These are phyloP conservation scores for Pseudogymnoascus destructans DNA, from an alignment of 2,329 filamentous ascomycete genomes.

Conservation along the genomic window DNA sequence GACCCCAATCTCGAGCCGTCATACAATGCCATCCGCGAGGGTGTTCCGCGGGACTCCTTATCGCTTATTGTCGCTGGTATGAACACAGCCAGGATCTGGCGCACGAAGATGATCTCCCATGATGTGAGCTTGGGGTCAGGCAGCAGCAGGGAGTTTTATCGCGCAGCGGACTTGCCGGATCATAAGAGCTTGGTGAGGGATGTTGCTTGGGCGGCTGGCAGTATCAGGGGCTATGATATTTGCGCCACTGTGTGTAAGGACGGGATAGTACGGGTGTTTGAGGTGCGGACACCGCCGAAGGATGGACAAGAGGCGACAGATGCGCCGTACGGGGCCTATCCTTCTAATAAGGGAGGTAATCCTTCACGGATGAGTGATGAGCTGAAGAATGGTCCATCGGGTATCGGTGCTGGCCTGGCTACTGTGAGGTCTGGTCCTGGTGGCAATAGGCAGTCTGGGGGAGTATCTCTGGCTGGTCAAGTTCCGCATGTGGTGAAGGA, in stretches of 20 bases:
- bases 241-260: conserved; percentile 90
- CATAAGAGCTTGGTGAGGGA: conserved; percentile 73
- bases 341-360: conserved; percentile 19
- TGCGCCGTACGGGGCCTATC: conserved; percentile 23
- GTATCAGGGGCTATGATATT: conserved; percentile 78
- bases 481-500: conserved; percentile 50
- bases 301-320: conserved; percentile 32
- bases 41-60: conserved; percentile 67
- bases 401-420: conserved; percentile 40
- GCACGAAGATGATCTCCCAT: conserved; percentile 48
- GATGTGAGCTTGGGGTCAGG: conserved; percentile 40
- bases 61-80: conserved; percentile 77
- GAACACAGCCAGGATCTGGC: conserved; percentile 69
- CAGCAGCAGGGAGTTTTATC: conserved; percentile 66
- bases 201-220: conserved; percentile 84
- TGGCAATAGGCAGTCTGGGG: conserved; percentile 34
- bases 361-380: conserved; percentile 12
- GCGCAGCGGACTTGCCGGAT: conserved; percentile 61
- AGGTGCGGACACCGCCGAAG: conserved; percentile 49
- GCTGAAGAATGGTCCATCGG: conserved; percentile 31
- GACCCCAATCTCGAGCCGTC: conserved; percentile 77
- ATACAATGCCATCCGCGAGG: conserved; percentile 63
- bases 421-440: conserved; percentile 28
- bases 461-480: conserved; percentile 44
- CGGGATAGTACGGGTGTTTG: conserved; percentile 78